phyloP scores from a whole-genome alignment of 129 eudicot species.

The Chrysanthemum lavandulifolium region DNA sequence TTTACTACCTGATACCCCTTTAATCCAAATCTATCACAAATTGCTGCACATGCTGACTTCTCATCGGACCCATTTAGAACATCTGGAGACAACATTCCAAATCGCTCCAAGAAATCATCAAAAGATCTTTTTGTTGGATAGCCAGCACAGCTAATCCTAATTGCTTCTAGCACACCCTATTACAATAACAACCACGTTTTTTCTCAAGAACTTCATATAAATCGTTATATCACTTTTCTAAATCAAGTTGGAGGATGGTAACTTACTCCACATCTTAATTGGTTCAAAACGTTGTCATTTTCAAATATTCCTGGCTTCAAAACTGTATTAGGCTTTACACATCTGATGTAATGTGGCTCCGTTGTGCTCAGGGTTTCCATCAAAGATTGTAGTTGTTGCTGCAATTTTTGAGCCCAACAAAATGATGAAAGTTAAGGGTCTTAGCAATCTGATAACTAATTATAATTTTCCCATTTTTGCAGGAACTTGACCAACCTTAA shows the following conservation, averaged over 20 bases:
- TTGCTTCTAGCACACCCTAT: slow-evolving; percentile 98
- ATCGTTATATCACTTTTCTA: slow-evolving; percentile 11
- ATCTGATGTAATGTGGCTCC: slow-evolving; percentile 98
- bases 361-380: slow-evolving; percentile 99
- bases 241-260: slow-evolving; percentile 11
- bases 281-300: slow-evolving; percentile 85
- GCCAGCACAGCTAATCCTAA: slow-evolving; percentile 97
- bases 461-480: background rate
- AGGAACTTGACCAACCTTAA: slow-evolving; percentile 53
- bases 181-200: slow-evolving; percentile 9
- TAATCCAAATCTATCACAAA: slow-evolving; percentile 87
- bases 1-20: slow-evolving; percentile 86
- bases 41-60: slow-evolving; percentile 84
- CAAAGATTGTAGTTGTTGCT: slow-evolving; percentile 95
- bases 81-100: slow-evolving; percentile 94
- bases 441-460: background rate
- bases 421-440: background rate
- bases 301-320: slow-evolving; percentile 98
- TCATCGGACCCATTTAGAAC: slow-evolving; percentile 88
- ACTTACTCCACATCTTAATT: slow-evolving; percentile 96
- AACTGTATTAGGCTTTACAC: slow-evolving; percentile 92
- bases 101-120: slow-evolving; percentile 94
- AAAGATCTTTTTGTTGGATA: slow-evolving; percentile 96
- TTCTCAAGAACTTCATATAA: slow-evolving; percentile 19
- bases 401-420: slow-evolving; percentile 30